Percentiles rank a stretch among this genome's conserved stretches.
phyloP scores from a whole-genome alignment of 306 rosid species.

The Carpinus viminea region DNA sequence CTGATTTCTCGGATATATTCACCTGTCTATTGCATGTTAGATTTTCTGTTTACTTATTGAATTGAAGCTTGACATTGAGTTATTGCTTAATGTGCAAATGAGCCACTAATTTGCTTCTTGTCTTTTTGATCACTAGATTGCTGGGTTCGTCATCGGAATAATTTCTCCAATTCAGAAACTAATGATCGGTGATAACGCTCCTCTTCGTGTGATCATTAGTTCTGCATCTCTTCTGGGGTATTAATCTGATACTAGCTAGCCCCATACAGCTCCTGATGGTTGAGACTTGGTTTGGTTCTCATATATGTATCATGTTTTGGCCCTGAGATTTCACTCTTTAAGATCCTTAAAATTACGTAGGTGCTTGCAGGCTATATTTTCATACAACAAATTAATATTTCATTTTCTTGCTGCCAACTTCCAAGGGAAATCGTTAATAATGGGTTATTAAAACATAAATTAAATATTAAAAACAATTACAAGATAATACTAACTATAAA shows the following conservation, averaged over 20 bases:
- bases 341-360: neutral
- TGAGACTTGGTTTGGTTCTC: neutral
- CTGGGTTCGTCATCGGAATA: slow-evolving; percentile 44
- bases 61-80: neutral
- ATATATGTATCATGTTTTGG: too few relatives aligned
- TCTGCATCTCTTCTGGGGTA: slow-evolving; percentile 46
- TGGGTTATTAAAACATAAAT: too few relatives aligned
- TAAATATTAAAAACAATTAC: too few relatives aligned
- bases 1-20: too few relatives aligned
- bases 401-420: neutral
- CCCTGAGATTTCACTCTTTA: neutral
- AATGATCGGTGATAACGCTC: slow-evolving; percentile 35
- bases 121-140: slow-evolving; percentile 26
- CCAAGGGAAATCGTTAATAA: neutral
- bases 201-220: slow-evolving; percentile 37
- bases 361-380: neutral
- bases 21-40: too few relatives aligned
- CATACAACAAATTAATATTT: neutral
- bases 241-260: neutral
- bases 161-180: slow-evolving; percentile 33
- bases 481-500: too few relatives aligned
- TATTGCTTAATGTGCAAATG: neutral
- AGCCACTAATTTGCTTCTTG: neutral
- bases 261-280: neutral
- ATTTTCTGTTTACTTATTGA: too few relatives aligned